Base-by-base conservation (phyloP, 306 rosid genomes). In the Vigna trinervia region DNA sequence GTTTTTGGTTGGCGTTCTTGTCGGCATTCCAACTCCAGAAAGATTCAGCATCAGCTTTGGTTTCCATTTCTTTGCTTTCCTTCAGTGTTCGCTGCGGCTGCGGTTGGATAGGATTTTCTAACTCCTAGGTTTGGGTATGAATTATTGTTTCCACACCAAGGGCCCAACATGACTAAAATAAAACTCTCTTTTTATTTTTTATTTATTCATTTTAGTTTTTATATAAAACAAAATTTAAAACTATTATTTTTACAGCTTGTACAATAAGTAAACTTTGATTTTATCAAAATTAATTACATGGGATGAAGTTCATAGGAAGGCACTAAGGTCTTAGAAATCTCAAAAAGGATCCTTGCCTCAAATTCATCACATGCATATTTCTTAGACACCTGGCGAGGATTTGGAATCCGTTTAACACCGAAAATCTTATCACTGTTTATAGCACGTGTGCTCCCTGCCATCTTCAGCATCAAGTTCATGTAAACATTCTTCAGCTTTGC, bases 261-360 rank as follows among this genome's bases (percentile, higher is more conserved):
- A 36, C 6, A 36, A 8, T 39, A 7, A 39, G 1, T 7, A 39
- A 39, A 39, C 8, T 7, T 36, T 36, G 8, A 39, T 8, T 39
- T 8, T 1, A 38, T 38, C 41, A 38, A 38, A 30, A 0, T 30
- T 30, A 64, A 38, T 10, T 66, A 66, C 71, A 66, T 62, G 14
- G 84, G 43, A 48, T 82, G 26, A 1, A 85, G 74, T 59, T 85
- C 88, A 70, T 51, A 39, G 54, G 88, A 78, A 78, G 87, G 80
- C 61, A 64, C 75, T 47, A 89, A 58, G 12, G 80, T 79, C 78
- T 87, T 87, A 19, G 90, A 89, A 34, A 89, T 89, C 88, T 89
- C 93, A 19, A 77, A 60, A 10, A 89, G 46, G 61, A 89, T 84
- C 28, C 87, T 85, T 0, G 83, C 81, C 60, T 87, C 91, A 50